These are phyloP conservation scores for Neurospora hispaniola DNA, from an alignment of 495 filamentous ascomycete species.

Conservation along the genomic window DNA sequence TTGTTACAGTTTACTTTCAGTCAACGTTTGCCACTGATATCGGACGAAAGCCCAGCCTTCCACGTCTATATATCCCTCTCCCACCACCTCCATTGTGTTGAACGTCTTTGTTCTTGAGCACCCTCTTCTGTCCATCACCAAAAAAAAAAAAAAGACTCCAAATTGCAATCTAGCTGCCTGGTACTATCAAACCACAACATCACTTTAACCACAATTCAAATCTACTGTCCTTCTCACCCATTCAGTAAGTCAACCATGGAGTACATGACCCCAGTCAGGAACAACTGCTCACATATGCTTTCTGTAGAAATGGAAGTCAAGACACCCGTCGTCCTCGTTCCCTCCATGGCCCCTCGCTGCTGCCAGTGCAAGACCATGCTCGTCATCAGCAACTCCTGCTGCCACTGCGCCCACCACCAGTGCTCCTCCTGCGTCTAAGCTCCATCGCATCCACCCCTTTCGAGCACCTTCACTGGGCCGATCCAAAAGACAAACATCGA, in stretches of 20 bases:
- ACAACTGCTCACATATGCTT: not conserved
- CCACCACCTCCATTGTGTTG: not conserved
- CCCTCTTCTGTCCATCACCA: not conserved
- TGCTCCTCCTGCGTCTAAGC: slow-evolving; percentile 32
- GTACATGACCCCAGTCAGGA: not conserved
- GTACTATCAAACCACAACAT: not conserved
- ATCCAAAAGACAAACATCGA: not conserved
- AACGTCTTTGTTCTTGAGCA: not conserved
- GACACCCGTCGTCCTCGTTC: not conserved
- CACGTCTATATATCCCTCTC: not conserved
- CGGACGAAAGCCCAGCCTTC: not conserved
- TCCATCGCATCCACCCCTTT: not conserved
- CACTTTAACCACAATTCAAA: not conserved
- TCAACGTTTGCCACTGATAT: not conserved
- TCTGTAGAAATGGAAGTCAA: not conserved
- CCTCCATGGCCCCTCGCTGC: slow-evolving; percentile 24
- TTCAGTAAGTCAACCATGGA: not conserved
- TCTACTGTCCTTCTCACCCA: not conserved
- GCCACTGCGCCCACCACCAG: slow-evolving; percentile 33
- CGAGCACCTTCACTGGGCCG: not conserved
- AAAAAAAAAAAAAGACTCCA: not conserved
- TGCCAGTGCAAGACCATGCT: slow-evolving; percentile 38
- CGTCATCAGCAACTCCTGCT: slow-evolving; percentile 37
- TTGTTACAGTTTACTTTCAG: not conserved
- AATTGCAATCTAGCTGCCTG: not conserved